Evolutionary conservation across 2,329 filamentous ascomycete species (phyloP), one percentile per base, ranked within the genome.

Genomic region (Penicillium frequentans): DNA sequence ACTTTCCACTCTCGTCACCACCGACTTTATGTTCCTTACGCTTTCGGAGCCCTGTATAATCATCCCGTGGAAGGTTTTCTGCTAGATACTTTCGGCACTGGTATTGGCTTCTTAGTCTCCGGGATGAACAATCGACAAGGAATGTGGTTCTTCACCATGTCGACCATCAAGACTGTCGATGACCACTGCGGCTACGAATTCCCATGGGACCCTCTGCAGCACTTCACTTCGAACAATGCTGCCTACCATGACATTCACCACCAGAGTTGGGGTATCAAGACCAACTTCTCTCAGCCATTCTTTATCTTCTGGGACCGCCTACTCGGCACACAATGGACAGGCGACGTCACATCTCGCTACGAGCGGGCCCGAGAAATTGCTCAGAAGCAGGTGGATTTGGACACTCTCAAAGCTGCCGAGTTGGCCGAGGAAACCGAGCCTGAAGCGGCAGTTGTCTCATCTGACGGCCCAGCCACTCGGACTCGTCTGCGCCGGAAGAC

Each of bases 201-300:
- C 60, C 95, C 95, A 1, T 98, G 90, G 86, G 95, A 99, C 74
- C 93, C 93, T 2, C 81, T 98, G 53, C 93, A 97, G 81, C 87
- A 89, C 71, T 82, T 98, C 59, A 96, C 93, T 45, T 90, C 90
- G 73, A 98, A 99, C 81, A 97, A 98, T 67, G 93, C 95, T 26
- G 89, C 88, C 35, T 99, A 98, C 76, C 95, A 99, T 72, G 95
- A 99, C 71, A 93, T 99, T 57, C 95, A 99, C 77, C 95, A 99
- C 78, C 95, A 99, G 77, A 96, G 90, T 76, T 98, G 93, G 93
- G 95, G 95, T 56, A 96, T 99, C 82, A 99, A 98, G 70, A 80
- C 77, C 49, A 78, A 80, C 60, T 80, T 78, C 55, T 78, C 76
- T 9, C 77, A 80, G 54, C 76, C 77, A n/a, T 79, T 78, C 64